These are phyloP conservation scores for Eucalyptus regnans DNA, from an alignment of 345 rosid species.

Conservation along the genomic window DNA sequence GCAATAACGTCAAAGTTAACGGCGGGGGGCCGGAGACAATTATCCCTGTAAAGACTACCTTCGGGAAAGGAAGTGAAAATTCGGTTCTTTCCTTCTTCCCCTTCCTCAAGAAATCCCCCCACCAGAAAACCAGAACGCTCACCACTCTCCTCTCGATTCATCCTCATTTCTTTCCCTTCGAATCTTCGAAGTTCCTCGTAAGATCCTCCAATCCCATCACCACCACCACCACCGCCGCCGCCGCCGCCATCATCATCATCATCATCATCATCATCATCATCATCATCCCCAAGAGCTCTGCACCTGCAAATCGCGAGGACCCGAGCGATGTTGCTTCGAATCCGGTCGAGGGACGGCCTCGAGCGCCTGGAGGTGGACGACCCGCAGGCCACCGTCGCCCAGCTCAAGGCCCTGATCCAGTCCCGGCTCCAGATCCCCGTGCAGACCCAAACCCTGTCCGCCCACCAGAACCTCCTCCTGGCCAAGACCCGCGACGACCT, in stretches of 20 bases:
- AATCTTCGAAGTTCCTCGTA: not conserved
- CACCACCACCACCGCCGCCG: not conserved
- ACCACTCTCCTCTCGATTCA: not conserved
- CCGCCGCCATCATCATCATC: not conserved
- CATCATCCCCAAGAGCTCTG: not conserved
- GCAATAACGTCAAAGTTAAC: not conserved
- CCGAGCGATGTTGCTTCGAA: conserved; percentile 59
- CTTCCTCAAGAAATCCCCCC: not conserved
- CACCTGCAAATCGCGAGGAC: not conserved
- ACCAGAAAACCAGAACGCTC: not conserved
- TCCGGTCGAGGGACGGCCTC: conserved; percentile 91
- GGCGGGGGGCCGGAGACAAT: not conserved
- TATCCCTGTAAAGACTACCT: not conserved
- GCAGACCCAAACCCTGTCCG: conserved; percentile 68
- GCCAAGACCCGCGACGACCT: conserved; percentile 51
- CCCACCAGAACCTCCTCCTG: conserved; percentile 60
- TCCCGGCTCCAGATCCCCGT: conserved; percentile 73
- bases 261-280: not conserved
- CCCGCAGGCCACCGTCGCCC: conserved; percentile 35
- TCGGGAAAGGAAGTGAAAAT: not conserved
- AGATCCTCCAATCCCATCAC: not conserved
- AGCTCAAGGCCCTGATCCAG: conserved; percentile 68
- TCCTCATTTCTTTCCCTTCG: not conserved
- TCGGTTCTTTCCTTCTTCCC: not conserved
- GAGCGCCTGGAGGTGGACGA: conserved; percentile 64